A percentile compares a stretch with the other conserved stretches of the same genome.
phyloP scores from a whole-genome alignment of 1,284 basidiomycete species.

The Marasmius tenuissimus region DNA sequence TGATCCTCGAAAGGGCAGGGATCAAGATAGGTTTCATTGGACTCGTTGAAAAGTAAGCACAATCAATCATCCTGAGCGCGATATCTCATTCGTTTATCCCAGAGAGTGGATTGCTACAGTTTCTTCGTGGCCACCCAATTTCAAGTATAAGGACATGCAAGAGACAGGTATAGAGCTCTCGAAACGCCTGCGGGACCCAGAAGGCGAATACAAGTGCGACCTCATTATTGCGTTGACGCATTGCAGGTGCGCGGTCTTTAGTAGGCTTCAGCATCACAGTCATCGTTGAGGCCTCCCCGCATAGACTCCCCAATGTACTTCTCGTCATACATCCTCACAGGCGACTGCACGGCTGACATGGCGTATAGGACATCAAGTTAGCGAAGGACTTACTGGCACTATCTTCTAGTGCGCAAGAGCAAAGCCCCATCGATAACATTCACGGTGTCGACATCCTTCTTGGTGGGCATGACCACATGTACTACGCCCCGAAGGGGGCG shows the following conservation, averaged over 20 bases:
- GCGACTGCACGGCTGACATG: slow-evolving; percentile 35
- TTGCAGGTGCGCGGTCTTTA: slow-evolving; percentile 51
- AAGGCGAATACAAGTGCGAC: slow-evolving; percentile 70
- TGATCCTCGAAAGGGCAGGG: slow-evolving; percentile 65
- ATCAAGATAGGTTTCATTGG: slow-evolving; percentile 79
- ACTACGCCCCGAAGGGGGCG: slow-evolving; percentile 80
- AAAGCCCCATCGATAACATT: slow-evolving; percentile 40
- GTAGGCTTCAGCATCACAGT: slow-evolving; percentile 34
- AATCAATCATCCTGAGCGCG: slow-evolving; percentile 33
- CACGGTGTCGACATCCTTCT: slow-evolving; percentile 88
- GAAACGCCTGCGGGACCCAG: slow-evolving; percentile 67
- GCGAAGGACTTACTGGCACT: slow-evolving; percentile 56
- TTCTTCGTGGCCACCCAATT: slow-evolving; percentile 77
- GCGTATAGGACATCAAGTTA: slow-evolving; percentile 69
- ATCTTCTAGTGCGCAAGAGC: slow-evolving; percentile 54
- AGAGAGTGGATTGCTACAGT: slow-evolving; percentile 88
- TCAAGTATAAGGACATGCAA: slow-evolving; percentile 69
- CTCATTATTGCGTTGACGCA: slow-evolving; percentile 84
- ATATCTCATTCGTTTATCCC: slow-evolving; percentile 20
- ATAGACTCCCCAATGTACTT: slow-evolving; percentile 12
- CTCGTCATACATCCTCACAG: neutral
- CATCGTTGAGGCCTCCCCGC: neutral
- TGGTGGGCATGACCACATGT: slow-evolving; percentile 90
- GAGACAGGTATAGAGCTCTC: slow-evolving; percentile 69
- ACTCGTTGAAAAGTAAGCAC: slow-evolving; percentile 74